Percentiles rank a stretch among this genome's conserved stretches.
These are phyloP conservation scores for Trichosanthes cucumerina DNA, from an alignment of 306 rosid genomes.

Conservation along the genomic window DNA sequence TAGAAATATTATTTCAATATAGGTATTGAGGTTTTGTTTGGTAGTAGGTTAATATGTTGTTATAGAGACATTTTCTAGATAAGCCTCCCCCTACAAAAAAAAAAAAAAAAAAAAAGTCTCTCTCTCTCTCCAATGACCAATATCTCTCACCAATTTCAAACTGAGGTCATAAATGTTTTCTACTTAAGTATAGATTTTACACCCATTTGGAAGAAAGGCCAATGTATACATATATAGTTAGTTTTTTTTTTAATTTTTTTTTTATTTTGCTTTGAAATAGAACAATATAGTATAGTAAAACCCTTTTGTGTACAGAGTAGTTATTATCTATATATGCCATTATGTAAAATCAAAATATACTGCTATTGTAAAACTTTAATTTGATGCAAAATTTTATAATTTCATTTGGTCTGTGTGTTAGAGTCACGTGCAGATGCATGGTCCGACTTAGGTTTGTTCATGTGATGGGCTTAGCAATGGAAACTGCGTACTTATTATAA, in stretches of 20 bases:
- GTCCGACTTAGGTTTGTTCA: background rate
- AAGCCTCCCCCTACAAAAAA: no score
- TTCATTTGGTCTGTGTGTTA: background rate
- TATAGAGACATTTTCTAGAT: conserved; percentile 12
- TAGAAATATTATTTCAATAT: background rate
- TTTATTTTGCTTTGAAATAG: background rate
- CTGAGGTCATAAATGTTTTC: background rate
- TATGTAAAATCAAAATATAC: background rate
- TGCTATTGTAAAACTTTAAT: background rate
- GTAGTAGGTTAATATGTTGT: conserved; percentile 8
- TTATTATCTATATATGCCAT: background rate
- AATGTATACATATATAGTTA: background rate
- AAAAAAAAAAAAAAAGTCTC: background rate
- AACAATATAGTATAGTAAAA: background rate
- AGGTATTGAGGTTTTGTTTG: conserved; percentile 7
- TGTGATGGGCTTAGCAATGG: background rate
- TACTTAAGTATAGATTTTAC: background rate
- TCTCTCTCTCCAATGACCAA: background rate
- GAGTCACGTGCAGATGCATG: background rate
- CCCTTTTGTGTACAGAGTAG: conserved; percentile 10
- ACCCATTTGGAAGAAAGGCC: background rate
- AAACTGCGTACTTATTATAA: background rate
- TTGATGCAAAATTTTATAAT: background rate
- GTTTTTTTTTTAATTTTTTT: background rate
- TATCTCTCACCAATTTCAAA: background rate